phyloP scores from a whole-genome alignment of 2,329 filamentous ascomycete species.

The Cordyceps militaris region DNA sequence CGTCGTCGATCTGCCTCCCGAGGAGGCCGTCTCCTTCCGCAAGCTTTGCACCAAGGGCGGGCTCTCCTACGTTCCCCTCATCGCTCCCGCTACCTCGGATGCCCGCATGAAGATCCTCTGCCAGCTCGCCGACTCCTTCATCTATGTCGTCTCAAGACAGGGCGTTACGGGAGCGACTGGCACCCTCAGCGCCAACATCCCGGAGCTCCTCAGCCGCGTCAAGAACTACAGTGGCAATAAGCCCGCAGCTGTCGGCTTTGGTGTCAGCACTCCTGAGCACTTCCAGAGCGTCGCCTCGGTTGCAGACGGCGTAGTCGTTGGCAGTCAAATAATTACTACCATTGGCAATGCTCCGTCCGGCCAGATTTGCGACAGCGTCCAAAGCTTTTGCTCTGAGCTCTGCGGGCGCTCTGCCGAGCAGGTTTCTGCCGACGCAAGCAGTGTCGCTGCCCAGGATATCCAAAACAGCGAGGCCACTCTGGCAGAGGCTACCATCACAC shows the following conservation, averaged over 20 bases:
- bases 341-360: constrained; percentile 44
- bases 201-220: constrained; percentile 74
- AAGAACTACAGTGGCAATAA: constrained; percentile 89
- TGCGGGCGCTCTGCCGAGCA: constrained; percentile 37
- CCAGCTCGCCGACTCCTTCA: constrained; percentile 95
- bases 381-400: constrained; percentile 76
- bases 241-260: constrained; percentile 89
- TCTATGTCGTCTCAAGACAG: constrained; percentile 97
- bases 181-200: constrained; percentile 71
- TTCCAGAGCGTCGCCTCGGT: constrained; percentile 78
- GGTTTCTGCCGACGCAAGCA: constrained; percentile 18
- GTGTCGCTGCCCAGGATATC: constrained; percentile 53
- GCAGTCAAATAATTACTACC: constrained; percentile 86
- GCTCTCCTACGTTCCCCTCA: constrained; percentile 93
- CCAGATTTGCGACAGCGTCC: constrained; percentile 43
- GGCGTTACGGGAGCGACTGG: constrained; percentile 90
- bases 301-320: constrained; percentile 92
- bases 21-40: constrained; percentile 90
- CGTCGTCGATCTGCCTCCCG: constrained; percentile 88
- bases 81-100: constrained; percentile 89
- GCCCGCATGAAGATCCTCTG: constrained; percentile 91
- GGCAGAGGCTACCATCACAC: constrained; percentile 53
- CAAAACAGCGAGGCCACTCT: constrained; percentile 63
- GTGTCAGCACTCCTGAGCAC: constrained; percentile 91
- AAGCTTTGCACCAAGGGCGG: constrained; percentile 66